phyloP scores from a whole-genome alignment of 164 flowering plant genomes.

The Tetracentron sinense region DNA sequence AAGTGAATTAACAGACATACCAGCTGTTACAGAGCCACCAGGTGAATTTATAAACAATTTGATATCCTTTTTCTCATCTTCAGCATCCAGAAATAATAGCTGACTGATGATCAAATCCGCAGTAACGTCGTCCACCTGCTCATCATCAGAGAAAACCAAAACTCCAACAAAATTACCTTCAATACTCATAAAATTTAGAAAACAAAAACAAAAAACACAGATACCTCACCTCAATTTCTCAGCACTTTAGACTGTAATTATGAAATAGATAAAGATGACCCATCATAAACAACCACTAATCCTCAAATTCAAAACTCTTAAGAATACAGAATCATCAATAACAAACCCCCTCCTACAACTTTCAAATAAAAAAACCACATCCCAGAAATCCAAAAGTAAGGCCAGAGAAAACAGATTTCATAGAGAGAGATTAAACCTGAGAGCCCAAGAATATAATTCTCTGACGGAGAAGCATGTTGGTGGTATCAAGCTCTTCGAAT shows the following conservation, averaged over 20 bases:
- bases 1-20: conserved; percentile 30
- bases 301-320: not conserved
- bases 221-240: not conserved
- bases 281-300: not conserved
- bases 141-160: conserved; percentile 9
- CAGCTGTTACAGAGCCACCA: conserved; percentile 90
- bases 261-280: not conserved
- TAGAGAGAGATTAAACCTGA: conserved; percentile 42
- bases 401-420: not conserved
- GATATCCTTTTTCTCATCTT: conserved; percentile 74
- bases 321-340: not conserved
- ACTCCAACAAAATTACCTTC: too few relatives aligned
- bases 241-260: not conserved
- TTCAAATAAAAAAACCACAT: not conserved
- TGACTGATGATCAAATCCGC: conserved; percentile 87
- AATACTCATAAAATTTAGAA: not conserved
- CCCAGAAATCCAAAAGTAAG: not conserved
- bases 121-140: conserved; percentile 72
- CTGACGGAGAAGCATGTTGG: conserved; percentile 92
- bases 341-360: not conserved
- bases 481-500: conserved; percentile 76
- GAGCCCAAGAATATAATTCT: conserved; percentile 82
- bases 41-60: conserved; percentile 84
- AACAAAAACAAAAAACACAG: too few relatives aligned
- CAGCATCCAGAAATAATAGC: conserved; percentile 84